These are phyloP conservation scores for Aureobasidium sp. DNA, from an alignment of 2,329 filamentous ascomycete species.

Conservation along the genomic window DNA sequence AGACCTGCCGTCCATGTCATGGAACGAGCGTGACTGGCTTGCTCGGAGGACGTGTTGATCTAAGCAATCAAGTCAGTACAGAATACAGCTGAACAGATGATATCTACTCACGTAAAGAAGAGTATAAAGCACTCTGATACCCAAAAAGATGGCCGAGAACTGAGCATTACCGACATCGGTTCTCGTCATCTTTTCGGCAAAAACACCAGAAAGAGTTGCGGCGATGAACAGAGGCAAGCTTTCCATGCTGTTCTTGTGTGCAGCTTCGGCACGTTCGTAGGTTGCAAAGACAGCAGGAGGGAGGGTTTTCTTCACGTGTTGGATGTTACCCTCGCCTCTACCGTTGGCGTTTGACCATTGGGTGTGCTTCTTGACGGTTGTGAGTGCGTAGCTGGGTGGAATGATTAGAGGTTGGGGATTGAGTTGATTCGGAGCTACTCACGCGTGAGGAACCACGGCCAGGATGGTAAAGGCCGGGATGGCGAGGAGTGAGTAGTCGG, in stretches of 20 bases:
- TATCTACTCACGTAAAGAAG: constrained; percentile 24
- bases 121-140: constrained; percentile 30
- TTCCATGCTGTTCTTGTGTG: constrained; percentile 39
- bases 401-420: background rate
- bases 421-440: constrained; percentile 23
- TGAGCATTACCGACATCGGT: constrained; percentile 24
- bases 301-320: constrained; percentile 30
- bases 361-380: constrained; percentile 25
- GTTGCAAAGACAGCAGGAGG: constrained; percentile 29
- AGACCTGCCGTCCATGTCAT: constrained; percentile 23
- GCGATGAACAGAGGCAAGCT: constrained; percentile 38
- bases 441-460: constrained; percentile 31
- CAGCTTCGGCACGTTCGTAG: constrained; percentile 38
- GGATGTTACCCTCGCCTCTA: constrained; percentile 27
- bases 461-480: constrained; percentile 38
- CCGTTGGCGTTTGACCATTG: constrained; percentile 38
- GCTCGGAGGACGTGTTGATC: constrained; percentile 22
- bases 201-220: constrained; percentile 35
- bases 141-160: constrained; percentile 30
- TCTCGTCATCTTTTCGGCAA: constrained; percentile 28
- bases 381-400: constrained; percentile 23
- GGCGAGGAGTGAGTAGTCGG: constrained; percentile 34
- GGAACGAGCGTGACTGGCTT: constrained; percentile 21
- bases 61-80: background rate
- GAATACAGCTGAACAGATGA: background rate